Conservation (phyloP, 495 filamentous ascomycete genomes). For the Aspergillus homomorphus region DNA sequence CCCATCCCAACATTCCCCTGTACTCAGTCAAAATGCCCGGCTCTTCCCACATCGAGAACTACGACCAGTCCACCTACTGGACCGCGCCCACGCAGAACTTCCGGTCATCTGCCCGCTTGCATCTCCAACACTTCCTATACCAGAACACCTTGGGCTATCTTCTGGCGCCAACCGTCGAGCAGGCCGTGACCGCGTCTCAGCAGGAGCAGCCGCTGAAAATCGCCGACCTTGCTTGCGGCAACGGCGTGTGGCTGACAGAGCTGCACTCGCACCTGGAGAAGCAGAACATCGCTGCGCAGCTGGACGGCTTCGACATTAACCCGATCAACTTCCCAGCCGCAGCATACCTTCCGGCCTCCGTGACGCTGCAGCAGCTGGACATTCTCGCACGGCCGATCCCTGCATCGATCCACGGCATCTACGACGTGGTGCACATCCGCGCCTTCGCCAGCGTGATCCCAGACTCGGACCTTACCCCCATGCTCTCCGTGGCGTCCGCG, state of each 20-base stretch:
- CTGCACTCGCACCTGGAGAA: background rate
- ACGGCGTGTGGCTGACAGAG: conserved; percentile 1
- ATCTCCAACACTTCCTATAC: conserved; percentile 1
- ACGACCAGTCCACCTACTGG: conserved; percentile 4
- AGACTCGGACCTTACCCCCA: background rate
- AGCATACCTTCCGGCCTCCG: background rate
- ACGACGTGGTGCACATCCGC: too few species aligned
- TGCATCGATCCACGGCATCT: too few species aligned
- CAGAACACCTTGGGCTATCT: conserved; percentile 3
- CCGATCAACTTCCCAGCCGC: background rate
- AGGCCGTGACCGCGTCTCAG: background rate
- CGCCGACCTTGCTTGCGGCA: conserved; percentile 1
- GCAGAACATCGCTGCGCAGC: background rate
- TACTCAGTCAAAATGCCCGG: too few species aligned
- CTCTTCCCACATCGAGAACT: background rate
- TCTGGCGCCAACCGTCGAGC: background rate
- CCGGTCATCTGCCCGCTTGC: background rate
- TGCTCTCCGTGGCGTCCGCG: background rate
- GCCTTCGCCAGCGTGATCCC: too few species aligned
- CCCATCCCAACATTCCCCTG: too few species aligned
- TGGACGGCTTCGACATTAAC: conserved; percentile 3
- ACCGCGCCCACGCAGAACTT: background rate
- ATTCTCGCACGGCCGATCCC: too few species aligned
- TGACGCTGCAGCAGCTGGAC: background rate
- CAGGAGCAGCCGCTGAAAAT: background rate